Evolutionary conservation across 768 basidiomycete species (phyloP).

Genomic region (Kwoniella sp.): DNA sequence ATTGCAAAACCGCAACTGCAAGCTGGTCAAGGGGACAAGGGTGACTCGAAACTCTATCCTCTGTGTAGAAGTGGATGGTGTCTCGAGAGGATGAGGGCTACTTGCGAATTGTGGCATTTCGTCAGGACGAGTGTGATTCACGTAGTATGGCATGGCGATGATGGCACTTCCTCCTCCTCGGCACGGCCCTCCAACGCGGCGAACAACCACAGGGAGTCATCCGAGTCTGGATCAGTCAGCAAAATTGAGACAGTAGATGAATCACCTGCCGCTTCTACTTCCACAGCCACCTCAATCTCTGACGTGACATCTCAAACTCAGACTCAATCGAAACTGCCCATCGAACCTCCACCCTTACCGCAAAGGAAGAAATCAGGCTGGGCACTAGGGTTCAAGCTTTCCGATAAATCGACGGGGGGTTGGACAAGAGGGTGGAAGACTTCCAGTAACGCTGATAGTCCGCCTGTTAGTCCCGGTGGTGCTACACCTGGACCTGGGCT

Average conservation of each 20-base stretch:
- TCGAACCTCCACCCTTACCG: slow-evolving; percentile 22
- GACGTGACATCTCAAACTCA: background rate
- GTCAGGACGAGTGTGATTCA: slow-evolving; percentile 79
- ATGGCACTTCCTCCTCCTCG: slow-evolving; percentile 33
- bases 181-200: slow-evolving; percentile 6
- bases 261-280: background rate
- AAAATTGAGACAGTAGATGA: slow-evolving; percentile 1
- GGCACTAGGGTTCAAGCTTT: slow-evolving; percentile 45
- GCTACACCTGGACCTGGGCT: slow-evolving; percentile 4
- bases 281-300: background rate
- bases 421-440: slow-evolving; percentile 35
- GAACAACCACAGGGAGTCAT: background rate
- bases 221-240: background rate
- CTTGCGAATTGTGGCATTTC: slow-evolving; percentile 89
- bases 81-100: slow-evolving; percentile 73
- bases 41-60: slow-evolving; percentile 62
- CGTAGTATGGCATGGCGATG: slow-evolving; percentile 84
- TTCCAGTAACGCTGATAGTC: slow-evolving; percentile 15
- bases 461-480: slow-evolving; percentile 32
- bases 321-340: background rate
- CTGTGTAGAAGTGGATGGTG: slow-evolving; percentile 86
- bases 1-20: slow-evolving; percentile 40
- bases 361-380: slow-evolving; percentile 36
- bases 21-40: slow-evolving; percentile 26
- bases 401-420: slow-evolving; percentile 19